phyloP scores from a whole-genome alignment of 192 early-diverging fungal genomes.

The Kappamyces sp. region DNA sequence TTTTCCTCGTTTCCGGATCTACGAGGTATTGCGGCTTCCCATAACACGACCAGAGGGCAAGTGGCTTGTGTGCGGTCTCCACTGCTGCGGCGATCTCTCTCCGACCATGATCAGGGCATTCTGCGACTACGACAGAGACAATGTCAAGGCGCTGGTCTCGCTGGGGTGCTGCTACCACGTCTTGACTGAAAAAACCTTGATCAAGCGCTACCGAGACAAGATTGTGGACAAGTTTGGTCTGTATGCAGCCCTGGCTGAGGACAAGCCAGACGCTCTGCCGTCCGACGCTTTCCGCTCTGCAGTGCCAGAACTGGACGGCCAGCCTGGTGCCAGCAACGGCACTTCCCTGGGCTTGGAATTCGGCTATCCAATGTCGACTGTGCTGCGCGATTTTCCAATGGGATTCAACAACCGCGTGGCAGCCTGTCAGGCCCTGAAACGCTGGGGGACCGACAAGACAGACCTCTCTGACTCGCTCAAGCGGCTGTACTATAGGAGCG shows the following conservation, averaged over 20 bases:
- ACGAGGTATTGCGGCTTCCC: too few species aligned
- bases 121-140: slow-evolving; percentile 34
- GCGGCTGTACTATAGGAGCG: slow-evolving; percentile 67
- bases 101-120: slow-evolving; percentile 65
- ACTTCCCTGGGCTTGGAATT: neutral
- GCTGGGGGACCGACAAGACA: slow-evolving; percentile 58
- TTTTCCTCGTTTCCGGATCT: too few species aligned
- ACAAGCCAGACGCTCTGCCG: slow-evolving; percentile 16
- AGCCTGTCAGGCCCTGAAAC: slow-evolving; percentile 73
- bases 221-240: neutral
- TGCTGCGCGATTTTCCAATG: slow-evolving; percentile 26
- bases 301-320: slow-evolving; percentile 1
- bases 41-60: neutral
- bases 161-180: slow-evolving; percentile 87
- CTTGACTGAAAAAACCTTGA: slow-evolving; percentile 47
- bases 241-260: slow-evolving; percentile 36
- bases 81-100: slow-evolving; percentile 80
- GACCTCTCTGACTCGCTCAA: slow-evolving; percentile 54
- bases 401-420: slow-evolving; percentile 61
- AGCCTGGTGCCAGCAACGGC: neutral
- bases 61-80: slow-evolving; percentile 76
- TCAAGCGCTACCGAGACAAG: neutral
- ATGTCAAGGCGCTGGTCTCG: slow-evolving; percentile 41
- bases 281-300: neutral
- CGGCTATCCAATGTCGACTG: slow-evolving; percentile 19